Conservation (phyloP, 108 stramenopile genomes). For the Stephanodiscus minutulus region DNA sequence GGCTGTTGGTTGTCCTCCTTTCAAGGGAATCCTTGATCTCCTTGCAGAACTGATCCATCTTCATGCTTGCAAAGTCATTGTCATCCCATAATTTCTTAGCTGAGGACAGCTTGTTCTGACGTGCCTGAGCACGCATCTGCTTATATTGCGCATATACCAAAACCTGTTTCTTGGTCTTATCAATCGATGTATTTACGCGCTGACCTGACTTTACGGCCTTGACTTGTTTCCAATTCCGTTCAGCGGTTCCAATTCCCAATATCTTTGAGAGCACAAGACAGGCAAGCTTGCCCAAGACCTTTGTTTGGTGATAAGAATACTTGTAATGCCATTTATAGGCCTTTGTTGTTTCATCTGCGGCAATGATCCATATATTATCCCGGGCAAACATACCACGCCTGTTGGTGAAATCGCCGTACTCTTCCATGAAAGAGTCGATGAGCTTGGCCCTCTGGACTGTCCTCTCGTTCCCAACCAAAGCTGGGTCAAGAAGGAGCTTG, state of each 20-base stretch:
- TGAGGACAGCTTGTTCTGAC: neutral
- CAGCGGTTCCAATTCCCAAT: constrained; percentile 16
- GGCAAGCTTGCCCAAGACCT: constrained; percentile 25
- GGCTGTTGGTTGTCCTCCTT: neutral
- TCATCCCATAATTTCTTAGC: constrained; percentile 11
- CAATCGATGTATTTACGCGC: neutral
- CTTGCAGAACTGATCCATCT: constrained; percentile 9
- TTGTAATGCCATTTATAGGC: constrained; percentile 15
- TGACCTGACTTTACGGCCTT: constrained; percentile 18
- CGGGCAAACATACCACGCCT: neutral
- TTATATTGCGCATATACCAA: neutral
- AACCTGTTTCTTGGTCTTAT: constrained; percentile 18
- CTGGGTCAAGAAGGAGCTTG: neutral
- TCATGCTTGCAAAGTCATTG: constrained; percentile 10
- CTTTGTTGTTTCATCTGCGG: neutral
- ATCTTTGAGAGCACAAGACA: constrained; percentile 18
- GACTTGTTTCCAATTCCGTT: constrained; percentile 7
- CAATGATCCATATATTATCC: constrained; percentile 12
- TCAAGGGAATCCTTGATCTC: neutral
- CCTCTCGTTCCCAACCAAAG: neutral
- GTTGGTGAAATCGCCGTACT: constrained; percentile 5
- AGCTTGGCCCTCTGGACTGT: neutral
- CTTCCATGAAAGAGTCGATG: neutral
- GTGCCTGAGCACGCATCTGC: constrained; percentile 3
- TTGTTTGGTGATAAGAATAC: constrained; percentile 7